These are phyloP conservation scores for Ustilago xerochloae DNA, from an alignment of 1,284 basidiomycete genomes.

Conservation along the genomic window DNA sequence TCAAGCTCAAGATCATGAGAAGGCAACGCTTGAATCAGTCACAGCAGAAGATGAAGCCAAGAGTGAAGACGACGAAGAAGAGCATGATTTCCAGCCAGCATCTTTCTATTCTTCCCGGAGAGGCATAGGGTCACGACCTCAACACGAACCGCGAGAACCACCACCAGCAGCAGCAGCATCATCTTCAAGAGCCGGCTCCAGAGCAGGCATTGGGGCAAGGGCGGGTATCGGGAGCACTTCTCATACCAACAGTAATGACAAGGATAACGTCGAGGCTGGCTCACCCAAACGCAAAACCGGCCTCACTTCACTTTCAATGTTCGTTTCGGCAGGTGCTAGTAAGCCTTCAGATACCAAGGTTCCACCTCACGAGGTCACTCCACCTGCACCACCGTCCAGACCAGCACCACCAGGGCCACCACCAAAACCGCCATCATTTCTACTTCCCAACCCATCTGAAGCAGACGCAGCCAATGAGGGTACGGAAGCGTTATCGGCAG, in stretches of 20 bases:
- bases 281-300: conserved; percentile 22
- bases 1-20: neutral
- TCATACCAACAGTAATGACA: neutral
- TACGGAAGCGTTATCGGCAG: conserved; percentile 1
- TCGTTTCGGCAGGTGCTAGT: conserved; percentile 30
- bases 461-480: neutral
- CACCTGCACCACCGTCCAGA: too few relatives aligned
- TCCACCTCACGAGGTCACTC: conserved; percentile 4
- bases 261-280: conserved; percentile 13
- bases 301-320: conserved; percentile 51
- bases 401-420: neutral
- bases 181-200: neutral
- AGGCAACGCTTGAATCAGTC: neutral
- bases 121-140: conserved; percentile 5
- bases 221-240: conserved; percentile 28
- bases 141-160: conserved; percentile 7
- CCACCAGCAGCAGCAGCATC: conserved; percentile 2
- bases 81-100: conserved; percentile 33
- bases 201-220: conserved; percentile 34
- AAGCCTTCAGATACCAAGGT: conserved; percentile 17
- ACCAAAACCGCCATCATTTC: neutral
- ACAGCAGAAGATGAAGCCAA: neutral
- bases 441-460: neutral
- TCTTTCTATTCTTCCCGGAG: conserved; percentile 25
- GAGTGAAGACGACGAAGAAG: neutral